Evolutionary conservation across 345 rosid genomes (phyloP), one percentile per base, ranked within the genome.

Genomic region (Microcos paniculata): DNA sequence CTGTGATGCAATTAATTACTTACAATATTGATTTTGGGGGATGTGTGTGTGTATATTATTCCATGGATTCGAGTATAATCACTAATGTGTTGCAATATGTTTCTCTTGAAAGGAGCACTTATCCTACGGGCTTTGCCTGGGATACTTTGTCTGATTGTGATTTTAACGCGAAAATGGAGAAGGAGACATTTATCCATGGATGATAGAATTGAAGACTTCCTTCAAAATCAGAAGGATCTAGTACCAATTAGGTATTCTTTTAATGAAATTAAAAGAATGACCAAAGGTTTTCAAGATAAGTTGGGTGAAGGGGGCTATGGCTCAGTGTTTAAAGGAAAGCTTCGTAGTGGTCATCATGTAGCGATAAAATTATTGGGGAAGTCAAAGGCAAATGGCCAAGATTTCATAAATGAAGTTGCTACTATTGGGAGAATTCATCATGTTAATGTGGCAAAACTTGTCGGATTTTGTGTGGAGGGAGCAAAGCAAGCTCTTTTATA

Each of bases 401-500:
- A 64, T 43, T 64, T 64, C 69, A 64, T 64, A 0, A 38, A 2
- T 64, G 69, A 64, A 64, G 49, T 64, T 1, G 43, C 66, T 57
- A 78, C 78, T 3, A 81, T 81, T 18, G 84, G 84, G 4, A 74
- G 74, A 38, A 81, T 81, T 71, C 80, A 81, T 67, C 81, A 81
- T 62, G 77, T 78, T 40, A 81, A 81, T 33, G 76, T 81, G 33
- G 76, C 65, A 30, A 42, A 71, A 30, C 69, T 81, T 71, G 35
- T 69, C 0, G 81, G 84, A 4, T 81, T 77, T 28, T 81, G 81
- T 12, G 80, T 53, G 0, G 78, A 77, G 8, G 78, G 84, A 15
- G 56, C 42, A 14, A 62, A 52, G 42, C 64, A 79, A 35, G 80
- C 73, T 18, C 74, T 81, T 24, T 75, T 81, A 13, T 81, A 73